These are phyloP conservation scores for Diutina ranongensis DNA, from an alignment of 1,139 yeast species.

Conservation along the genomic window DNA sequence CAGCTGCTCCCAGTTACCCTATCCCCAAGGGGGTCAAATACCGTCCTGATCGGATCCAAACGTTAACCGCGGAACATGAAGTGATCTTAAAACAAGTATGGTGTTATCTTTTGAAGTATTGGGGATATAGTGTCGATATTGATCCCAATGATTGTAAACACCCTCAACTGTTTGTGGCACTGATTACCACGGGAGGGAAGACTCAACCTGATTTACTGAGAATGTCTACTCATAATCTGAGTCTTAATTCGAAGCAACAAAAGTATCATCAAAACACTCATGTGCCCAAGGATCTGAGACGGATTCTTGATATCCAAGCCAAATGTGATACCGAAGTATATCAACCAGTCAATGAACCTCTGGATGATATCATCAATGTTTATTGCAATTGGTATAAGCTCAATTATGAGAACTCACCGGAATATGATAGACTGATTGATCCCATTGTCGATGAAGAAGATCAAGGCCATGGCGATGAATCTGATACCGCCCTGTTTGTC, in stretches of 20 bases:
- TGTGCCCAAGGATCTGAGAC: slow-evolving; percentile 1
- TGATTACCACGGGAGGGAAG: background rate
- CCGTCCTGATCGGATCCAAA: slow-evolving; percentile 42
- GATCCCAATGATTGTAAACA: slow-evolving; percentile 1
- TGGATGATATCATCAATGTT: slow-evolving; percentile 4
- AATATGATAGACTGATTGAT: background rate
- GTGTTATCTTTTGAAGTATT: slow-evolving; percentile 50
- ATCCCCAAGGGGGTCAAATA: background rate
- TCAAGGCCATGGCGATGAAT: background rate
- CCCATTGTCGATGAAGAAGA: background rate
- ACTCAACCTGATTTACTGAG: slow-evolving; percentile 1
- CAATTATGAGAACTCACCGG: background rate
- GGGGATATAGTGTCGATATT: slow-evolving; percentile 40
- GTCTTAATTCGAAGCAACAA: background rate
- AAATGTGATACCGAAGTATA: slow-evolving; percentile 1
- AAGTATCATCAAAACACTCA: slow-evolving; percentile 1
- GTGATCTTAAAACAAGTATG: slow-evolving; percentile 61
- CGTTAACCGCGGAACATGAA: slow-evolving; percentile 54
- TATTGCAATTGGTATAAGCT: background rate
- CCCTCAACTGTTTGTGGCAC: slow-evolving; percentile 3
- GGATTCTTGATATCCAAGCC: slow-evolving; percentile 5
- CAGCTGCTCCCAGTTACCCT: background rate
- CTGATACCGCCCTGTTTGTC: background rate
- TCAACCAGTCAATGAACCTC: background rate
- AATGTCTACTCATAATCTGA: slow-evolving; percentile 1